Base-by-base conservation (phyloP, 441 rosid genomes). In the Theobroma grandiflorum region DNA sequence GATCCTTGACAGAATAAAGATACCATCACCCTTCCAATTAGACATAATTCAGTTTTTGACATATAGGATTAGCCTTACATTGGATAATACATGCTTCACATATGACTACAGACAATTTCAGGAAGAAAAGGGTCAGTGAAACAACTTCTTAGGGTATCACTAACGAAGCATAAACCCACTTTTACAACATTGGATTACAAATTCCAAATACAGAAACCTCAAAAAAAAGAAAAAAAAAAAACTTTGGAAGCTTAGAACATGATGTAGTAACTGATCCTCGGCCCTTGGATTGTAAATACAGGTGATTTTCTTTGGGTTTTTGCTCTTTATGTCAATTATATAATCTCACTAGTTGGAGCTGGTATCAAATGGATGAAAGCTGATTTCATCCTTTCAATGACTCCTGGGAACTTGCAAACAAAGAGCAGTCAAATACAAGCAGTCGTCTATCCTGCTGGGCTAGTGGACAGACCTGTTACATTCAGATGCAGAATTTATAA, bases 351-450 rank as follows among this genome's bases (percentile, higher is more conserved):
- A 20, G 75, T 72, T 35, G 61, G 75, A 35, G 47, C 58, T 53
- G 75, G 45, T n/a, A 72, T 16, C 63, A 72, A 52, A 72, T 53
- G n/a, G 63, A 53, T 35, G 76, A 53, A 53, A 73, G 14, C 77
- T 74, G 11, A 57, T 38, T 12, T 38, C 52, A 3, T 20, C 42
- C 76, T 73, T 55, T 53, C 3, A 20, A 11, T 20, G 76, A 73
- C 57, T 38, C 76, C 65, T 11, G 53, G 18, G 50, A 38, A 73
- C 76, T 20, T 55, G 37, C 49, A 38, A 57, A 52, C 64, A 12
- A 55, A 73, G 50, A 55, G 64, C 76, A 11, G 64, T 55, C 37
- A 37, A 20, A 73, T n/a, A 11, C n/a, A 55, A n/a, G n/a, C n/a
- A 55, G 33, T 2, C 76, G 38, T 20, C 15, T 22, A 57, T 74